Percentiles rank a stretch among this genome's conserved stretches.
Evolutionary conservation across 2,329 filamentous ascomycete species (phyloP).

Genomic region (Fusarium sp.): DNA sequence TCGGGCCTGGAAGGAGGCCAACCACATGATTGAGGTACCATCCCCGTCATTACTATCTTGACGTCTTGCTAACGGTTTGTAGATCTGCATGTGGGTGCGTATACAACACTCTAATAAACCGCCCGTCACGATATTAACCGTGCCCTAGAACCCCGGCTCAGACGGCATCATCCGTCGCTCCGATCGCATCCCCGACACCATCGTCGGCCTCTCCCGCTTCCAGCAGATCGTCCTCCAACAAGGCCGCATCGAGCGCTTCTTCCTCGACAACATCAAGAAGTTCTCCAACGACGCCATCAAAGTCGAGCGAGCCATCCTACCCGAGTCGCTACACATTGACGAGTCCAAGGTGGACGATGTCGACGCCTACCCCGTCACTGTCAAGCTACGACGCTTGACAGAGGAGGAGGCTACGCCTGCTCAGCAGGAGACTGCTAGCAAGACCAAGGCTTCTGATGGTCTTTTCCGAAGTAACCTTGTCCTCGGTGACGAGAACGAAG

Average conservation of each 20-base stretch:
- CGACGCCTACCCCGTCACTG: constrained; percentile 69
- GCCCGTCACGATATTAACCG: neutral
- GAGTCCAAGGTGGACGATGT: constrained; percentile 61
- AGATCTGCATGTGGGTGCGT: constrained; percentile 6
- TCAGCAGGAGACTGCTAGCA: constrained; percentile 8
- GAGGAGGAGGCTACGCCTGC: constrained; percentile 11
- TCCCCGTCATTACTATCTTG: neutral
- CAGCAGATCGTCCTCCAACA: constrained; percentile 77
- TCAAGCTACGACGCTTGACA: constrained; percentile 66
- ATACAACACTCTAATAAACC: neutral
- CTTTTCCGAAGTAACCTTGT: constrained; percentile 70
- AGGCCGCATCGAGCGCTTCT: constrained; percentile 76
- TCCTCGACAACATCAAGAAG: constrained; percentile 68
- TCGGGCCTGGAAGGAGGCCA: constrained; percentile 73
- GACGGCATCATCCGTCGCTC: constrained; percentile 67
- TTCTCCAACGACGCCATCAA: constrained; percentile 49
- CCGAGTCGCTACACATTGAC: constrained; percentile 66
- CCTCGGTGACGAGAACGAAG: constrained; percentile 60
- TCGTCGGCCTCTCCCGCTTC: constrained; percentile 70
- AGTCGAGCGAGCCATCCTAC: constrained; percentile 72
- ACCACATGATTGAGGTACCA: constrained; percentile 72
- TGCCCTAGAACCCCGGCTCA: constrained; percentile 68
- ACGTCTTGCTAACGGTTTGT: constrained; percentile 6
- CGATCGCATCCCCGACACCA: constrained; percentile 71
- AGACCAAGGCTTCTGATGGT: constrained; percentile 54